A percentile compares a stretch with the other conserved stretches of the same genome.
Conservation (phyloP, 1,284 basidiomycete species). For the Thecaphora thlaspeos region DNA sequence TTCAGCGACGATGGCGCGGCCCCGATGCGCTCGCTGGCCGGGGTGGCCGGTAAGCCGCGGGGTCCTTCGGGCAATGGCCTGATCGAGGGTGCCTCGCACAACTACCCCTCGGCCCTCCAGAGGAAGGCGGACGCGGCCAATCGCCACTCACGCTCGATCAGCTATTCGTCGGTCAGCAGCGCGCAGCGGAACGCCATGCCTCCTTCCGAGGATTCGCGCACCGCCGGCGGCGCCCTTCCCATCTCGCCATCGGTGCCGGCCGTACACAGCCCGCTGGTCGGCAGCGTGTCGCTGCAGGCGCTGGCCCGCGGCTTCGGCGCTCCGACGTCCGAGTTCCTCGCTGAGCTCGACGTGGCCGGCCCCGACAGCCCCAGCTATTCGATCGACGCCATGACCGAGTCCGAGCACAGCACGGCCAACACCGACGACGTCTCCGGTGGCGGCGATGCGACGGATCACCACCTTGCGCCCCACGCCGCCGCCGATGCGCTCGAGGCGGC, state of each 20-base stretch:
- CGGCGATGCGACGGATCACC: background rate
- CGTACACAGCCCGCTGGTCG: slow-evolving; percentile 15
- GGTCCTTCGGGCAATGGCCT: background rate
- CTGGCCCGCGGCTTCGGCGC: slow-evolving; percentile 22
- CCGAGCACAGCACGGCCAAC: slow-evolving; percentile 27
- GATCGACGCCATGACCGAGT: slow-evolving; percentile 44
- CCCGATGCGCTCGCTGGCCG: background rate
- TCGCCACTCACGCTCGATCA: slow-evolving; percentile 49
- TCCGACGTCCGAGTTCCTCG: slow-evolving; percentile 21
- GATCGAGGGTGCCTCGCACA: background rate
- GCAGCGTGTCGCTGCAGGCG: slow-evolving; percentile 24
- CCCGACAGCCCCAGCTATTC: slow-evolving; percentile 40
- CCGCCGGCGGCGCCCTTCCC: slow-evolving; percentile 7
- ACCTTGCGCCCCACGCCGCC: background rate
- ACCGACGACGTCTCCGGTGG: background rate
- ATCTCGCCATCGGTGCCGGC: slow-evolving; percentile 25
- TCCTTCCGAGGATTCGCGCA: slow-evolving; percentile 11
- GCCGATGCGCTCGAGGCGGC: slow-evolving; percentile 1
- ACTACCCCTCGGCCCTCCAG: background rate
- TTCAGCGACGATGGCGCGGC: slow-evolving; percentile 26
- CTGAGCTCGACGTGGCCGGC: slow-evolving; percentile 17
- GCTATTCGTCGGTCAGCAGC: slow-evolving; percentile 43
- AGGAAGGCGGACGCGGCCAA: slow-evolving; percentile 10
- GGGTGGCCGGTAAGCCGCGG: background rate
- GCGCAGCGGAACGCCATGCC: slow-evolving; percentile 15